Percentiles rank a stretch among this genome's conserved stretches.
phyloP scores from a whole-genome alignment of 2,329 filamentous ascomycete species.

The Monosporascus sp. region DNA sequence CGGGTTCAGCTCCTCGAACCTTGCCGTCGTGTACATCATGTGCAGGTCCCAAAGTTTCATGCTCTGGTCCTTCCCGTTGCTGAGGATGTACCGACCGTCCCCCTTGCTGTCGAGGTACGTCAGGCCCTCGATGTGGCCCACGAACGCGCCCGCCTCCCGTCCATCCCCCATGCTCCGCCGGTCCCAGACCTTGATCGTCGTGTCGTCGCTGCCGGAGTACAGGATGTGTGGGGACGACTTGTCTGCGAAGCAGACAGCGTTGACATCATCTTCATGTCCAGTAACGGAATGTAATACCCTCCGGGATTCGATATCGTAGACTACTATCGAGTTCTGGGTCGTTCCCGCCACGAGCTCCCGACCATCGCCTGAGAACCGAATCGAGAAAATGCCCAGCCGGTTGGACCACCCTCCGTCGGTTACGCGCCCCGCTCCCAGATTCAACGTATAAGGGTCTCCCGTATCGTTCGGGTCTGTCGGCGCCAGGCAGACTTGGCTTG shows the following conservation, averaged over 20 bases:
- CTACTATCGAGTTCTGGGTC: constrained; percentile 69
- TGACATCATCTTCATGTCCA: constrained; percentile 85
- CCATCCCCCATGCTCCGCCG: constrained; percentile 84
- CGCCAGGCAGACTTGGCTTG: constrained; percentile 76
- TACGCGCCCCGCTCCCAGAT: constrained; percentile 35
- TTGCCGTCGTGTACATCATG: constrained; percentile 74
- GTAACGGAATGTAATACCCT: constrained; percentile 66
- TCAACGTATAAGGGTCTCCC: constrained; percentile 73
- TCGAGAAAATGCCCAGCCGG: constrained; percentile 71
- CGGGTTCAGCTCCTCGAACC: constrained; percentile 52
- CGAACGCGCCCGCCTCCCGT: constrained; percentile 61
- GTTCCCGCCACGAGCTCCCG: constrained; percentile 88
- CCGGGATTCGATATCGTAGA: constrained; percentile 86
- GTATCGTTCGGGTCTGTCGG: constrained; percentile 78
- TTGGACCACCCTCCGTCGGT: constrained; percentile 22
- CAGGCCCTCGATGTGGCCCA: constrained; percentile 61
- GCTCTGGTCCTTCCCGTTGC: constrained; percentile 91
- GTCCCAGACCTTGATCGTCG: constrained; percentile 94
- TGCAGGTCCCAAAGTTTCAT: constrained; percentile 97
- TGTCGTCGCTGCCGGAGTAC: constrained; percentile 93
- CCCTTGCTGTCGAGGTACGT: constrained; percentile 67
- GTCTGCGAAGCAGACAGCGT: constrained; percentile 94
- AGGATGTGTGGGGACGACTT: constrained; percentile 84
- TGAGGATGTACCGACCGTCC: constrained; percentile 76
- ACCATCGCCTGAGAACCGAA: constrained; percentile 89